Conservation (phyloP, 306 rosid genomes). For the Quercus berberidifolia region DNA sequence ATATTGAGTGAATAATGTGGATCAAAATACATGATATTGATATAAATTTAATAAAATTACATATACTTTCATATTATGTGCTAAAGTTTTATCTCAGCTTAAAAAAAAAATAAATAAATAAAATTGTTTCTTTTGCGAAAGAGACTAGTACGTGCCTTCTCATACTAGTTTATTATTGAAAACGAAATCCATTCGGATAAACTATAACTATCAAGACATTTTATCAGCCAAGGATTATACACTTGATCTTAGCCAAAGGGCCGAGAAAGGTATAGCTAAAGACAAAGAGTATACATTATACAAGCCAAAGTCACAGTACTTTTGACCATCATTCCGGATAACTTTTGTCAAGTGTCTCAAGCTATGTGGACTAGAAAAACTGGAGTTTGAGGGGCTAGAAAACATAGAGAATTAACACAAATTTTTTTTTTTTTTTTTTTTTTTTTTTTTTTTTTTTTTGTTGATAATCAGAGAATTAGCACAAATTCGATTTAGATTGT, state of each 20-base stretch:
- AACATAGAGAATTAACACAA: too few species aligned
- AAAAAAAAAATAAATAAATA: neutral
- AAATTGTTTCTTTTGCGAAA: neutral
- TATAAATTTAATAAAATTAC: neutral
- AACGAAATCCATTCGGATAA: neutral
- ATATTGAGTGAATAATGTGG: neutral
- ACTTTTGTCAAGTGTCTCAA: too few species aligned
- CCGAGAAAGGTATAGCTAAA: too few species aligned
- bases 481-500: too few species aligned
- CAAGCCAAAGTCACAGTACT: too few species aligned
- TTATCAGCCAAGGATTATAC: neutral
- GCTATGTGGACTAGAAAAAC: too few species aligned
- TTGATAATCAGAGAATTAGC: too few species aligned
- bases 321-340: neutral
- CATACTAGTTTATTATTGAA: neutral
- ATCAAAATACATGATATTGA: neutral
- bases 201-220: neutral
- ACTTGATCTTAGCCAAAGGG: too few species aligned
- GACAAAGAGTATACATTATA: too few species aligned
- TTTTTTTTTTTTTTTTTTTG: too few species aligned
- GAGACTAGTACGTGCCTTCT: neutral
- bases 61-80: neutral
- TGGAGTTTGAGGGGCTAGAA: too few species aligned
- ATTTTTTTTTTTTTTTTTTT: too few species aligned
- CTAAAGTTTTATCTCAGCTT: neutral